Base-by-base conservation (phyloP, 2,329 filamentous ascomycete genomes). In the Nemania abortiva region DNA sequence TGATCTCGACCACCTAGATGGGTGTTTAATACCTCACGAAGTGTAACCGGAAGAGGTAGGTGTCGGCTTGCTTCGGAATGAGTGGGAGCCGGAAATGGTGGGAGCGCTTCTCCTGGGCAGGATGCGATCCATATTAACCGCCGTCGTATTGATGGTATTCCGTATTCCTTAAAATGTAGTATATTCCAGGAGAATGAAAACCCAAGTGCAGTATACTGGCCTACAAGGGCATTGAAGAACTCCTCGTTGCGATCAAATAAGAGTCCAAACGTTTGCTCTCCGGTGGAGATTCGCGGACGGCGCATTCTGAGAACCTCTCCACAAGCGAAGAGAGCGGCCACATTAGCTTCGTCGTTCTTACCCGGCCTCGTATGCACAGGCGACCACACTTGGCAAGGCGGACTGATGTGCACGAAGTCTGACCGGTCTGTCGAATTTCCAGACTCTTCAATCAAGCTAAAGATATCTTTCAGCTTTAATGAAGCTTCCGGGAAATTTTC, bases 261-360 rank as follows among this genome's bases (percentile, higher is more conserved):
- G 0, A 96, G 83, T 0, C 92, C 92, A 61, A 88, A 89, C 0
- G 93, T 94, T 75, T 97, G 91, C 72, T 97, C 93, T 0, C 96
- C 81, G 0, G 92, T 96, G 1, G 92, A 85, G 0, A 95, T 76
- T 0, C 93, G 84, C 0, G 93, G 92, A 0, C 84, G 86, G 0
- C 85, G 77, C 34, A 84, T 84, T 2, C 84, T 77, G 0, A 95
- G 79, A 0, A 93, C 76, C 1, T 84, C 77, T 0, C 81, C 79
- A 54, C 86, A 86, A 0, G 84, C 80, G 68, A 84, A 86, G 0
- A 90, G 76, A 0, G 84, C 84, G 1, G 88, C 88, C 0, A 86
- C 87, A 71, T 96, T 96, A 0, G 79, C 82, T 0, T 91, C 90
- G 49, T 94, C 90, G 20, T 89, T 84, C 15, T 82, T 82, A 0